Evolutionary conservation across 805 yeast species (phyloP), one percentile per base, ranked within the genome.

Genomic region (Cyberlindnera americana): DNA sequence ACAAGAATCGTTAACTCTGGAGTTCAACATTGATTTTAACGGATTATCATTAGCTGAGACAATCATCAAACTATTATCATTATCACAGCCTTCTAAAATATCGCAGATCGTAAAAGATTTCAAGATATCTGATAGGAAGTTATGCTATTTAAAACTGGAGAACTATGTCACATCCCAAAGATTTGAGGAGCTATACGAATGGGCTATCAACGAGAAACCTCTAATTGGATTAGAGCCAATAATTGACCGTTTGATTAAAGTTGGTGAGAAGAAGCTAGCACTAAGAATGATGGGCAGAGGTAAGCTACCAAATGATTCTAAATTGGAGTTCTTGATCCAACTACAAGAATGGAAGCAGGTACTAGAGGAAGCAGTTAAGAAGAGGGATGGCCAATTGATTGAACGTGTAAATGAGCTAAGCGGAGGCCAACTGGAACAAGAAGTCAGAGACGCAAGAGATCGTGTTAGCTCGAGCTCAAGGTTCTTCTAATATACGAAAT

Each of bases 161-260:
- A 67, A 69, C 1, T 64, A 74, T 23, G 66, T 77, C 2, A 59
- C 64, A 1, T 59, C 66, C 5, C 52, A 68, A 2, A 74, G 75
- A 30, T 81, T 77, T 64, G 78, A 75, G 15, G 77, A 73, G 27
- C 56, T 86, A 22, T 71, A 69, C 47, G 72, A 74, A 22, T 72
- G 78, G 51, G 73, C 80, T 0, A 66, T 63, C 3, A 55, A 60
- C 9, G 68, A 65, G 32, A 81, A 76, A 45, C 77, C 93, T 0
- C 83, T 86, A 0, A 83, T 88, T 29, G 89, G 91, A 0, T 81
- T 81, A 43, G 71, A 69, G 44, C 79, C 83, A 1, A 79, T 88
- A 47, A 36, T 55, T 18, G 42, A 40, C 5, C 49, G 52, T 5
- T 35, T 52, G 6, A 33, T 52, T 12, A 37, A 37, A 12, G 40